Evolutionary conservation across 2,329 filamentous ascomycete genomes (phyloP).

Genomic region (Colletotrichum liaoningense): DNA sequence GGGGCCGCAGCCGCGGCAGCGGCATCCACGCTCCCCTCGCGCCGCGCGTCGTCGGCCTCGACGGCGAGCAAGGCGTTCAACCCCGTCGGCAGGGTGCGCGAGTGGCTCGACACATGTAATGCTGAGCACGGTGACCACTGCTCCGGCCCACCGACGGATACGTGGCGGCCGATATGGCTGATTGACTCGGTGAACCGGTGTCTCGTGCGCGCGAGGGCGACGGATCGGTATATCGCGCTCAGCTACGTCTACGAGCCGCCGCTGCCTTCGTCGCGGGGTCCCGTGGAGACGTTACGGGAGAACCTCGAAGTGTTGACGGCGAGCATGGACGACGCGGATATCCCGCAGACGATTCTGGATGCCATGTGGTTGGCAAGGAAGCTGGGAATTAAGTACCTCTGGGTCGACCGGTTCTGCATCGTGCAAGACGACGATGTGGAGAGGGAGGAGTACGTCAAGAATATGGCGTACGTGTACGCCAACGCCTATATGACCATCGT

Average conservation of each 20-base stretch:
- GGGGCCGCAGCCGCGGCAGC: not conserved
- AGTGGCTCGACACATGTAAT: constrained; percentile 58
- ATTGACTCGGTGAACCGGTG: constrained; percentile 53
- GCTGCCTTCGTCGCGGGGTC: constrained; percentile 36
- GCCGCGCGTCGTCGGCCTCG: constrained; percentile 36
- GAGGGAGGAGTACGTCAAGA: constrained; percentile 51
- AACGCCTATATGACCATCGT: constrained; percentile 58
- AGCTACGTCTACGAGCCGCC: constrained; percentile 57
- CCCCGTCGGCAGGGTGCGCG: constrained; percentile 51
- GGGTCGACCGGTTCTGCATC: constrained; percentile 60
- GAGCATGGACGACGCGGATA: constrained; percentile 47
- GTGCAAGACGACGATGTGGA: constrained; percentile 56
- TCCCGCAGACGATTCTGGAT: constrained; percentile 56
- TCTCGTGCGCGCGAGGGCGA: constrained; percentile 51
- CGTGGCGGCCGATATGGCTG: constrained; percentile 54
- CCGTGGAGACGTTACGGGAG: constrained; percentile 46
- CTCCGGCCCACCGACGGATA: constrained; percentile 41
- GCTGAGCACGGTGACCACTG: constrained; percentile 55
- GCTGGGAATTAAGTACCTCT: constrained; percentile 55
- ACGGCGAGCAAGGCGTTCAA: constrained; percentile 42
- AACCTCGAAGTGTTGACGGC: constrained; percentile 51
- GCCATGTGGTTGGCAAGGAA: constrained; percentile 57
- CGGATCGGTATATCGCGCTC: constrained; percentile 56
- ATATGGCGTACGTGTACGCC: constrained; percentile 59
- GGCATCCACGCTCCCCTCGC: constrained; percentile 23